Evolutionary conservation across 805 yeast genomes (phyloP).

Genomic region (Diddensiella santjacobensis): DNA sequence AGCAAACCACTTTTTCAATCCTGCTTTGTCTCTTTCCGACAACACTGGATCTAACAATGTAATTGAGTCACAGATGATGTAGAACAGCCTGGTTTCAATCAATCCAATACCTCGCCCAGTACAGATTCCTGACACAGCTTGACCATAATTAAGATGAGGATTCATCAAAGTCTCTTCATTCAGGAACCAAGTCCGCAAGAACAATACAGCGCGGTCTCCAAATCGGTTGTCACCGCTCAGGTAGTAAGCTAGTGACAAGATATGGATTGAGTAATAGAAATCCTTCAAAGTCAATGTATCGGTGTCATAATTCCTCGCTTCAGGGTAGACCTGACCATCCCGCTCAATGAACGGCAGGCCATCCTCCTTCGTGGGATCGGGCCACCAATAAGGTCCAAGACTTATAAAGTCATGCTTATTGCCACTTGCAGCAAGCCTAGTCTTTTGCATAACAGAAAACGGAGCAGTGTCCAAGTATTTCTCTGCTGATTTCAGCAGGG

Average conservation of each 20-base stretch:
- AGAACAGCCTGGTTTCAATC: conserved; percentile 2
- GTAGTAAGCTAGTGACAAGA: conserved; percentile 4
- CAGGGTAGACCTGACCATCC: conserved; percentile 4
- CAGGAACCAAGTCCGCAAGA: conserved; percentile 6
- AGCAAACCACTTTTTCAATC: conserved; percentile 4
- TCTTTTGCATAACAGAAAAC: conserved; percentile 7
- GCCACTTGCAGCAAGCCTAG: conserved; percentile 1
- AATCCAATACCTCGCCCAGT: conserved; percentile 9
- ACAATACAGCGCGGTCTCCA: background rate
- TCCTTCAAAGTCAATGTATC: conserved; percentile 2
- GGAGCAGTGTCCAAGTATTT: background rate
- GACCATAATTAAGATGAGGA: conserved; percentile 9
- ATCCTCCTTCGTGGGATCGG: conserved; percentile 5
- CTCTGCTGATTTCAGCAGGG: conserved; percentile 2
- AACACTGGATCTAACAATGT: background rate
- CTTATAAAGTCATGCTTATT: conserved; percentile 7
- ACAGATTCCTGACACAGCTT: conserved; percentile 6
- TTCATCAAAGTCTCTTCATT: conserved; percentile 5
- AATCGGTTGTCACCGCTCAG: background rate
- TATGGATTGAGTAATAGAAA: conserved; percentile 1
- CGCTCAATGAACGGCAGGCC: conserved; percentile 3
- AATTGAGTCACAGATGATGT: conserved; percentile 3
- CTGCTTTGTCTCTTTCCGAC: background rate
- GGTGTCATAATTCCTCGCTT: background rate
- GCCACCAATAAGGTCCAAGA: conserved; percentile 9